Evolutionary conservation across 2,329 filamentous ascomycete species (phyloP).

Genomic region (Microdochium nivale): DNA sequence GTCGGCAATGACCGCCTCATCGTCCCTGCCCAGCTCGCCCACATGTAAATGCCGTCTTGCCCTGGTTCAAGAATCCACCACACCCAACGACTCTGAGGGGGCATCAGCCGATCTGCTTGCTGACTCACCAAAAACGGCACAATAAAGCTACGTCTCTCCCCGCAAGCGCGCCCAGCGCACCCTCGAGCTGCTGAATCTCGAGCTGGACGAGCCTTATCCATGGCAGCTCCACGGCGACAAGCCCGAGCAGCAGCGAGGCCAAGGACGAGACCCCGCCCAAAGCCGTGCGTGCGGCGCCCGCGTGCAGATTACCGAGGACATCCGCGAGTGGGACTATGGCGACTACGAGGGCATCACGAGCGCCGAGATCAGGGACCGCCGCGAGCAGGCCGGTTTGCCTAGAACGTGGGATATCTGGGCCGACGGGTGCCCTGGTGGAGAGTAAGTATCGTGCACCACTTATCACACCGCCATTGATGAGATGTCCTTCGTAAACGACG

Average conservation of each 20-base stretch:
- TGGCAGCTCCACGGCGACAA: conserved; percentile 49
- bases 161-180: conserved; percentile 77
- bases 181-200: conserved; percentile 78
- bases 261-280: conserved; percentile 10
- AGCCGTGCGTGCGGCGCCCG: conserved; percentile 45
- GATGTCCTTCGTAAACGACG: no score
- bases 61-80: no score
- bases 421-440: conserved; percentile 80
- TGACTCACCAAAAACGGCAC: no score
- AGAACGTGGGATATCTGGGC: conserved; percentile 76
- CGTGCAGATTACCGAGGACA: conserved; percentile 60
- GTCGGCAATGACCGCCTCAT: conserved; percentile 80
- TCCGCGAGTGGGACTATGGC: conserved; percentile 84
- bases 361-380: conserved; percentile 53
- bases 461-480: no score
- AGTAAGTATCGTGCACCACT: conserved; percentile 39
- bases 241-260: conserved; percentile 15
- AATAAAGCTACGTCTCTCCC: conserved; percentile 69
- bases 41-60: conserved; percentile 53
- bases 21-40: conserved; percentile 69
- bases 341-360: conserved; percentile 77
- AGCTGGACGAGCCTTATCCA: conserved; percentile 58
- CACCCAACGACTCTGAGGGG: no score
- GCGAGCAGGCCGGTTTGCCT: conserved; percentile 46
- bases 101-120: no score